Evolutionary conservation across 2,329 filamentous ascomycete species (phyloP).

Genomic region (Ceratocystis eucalypticola): DNA sequence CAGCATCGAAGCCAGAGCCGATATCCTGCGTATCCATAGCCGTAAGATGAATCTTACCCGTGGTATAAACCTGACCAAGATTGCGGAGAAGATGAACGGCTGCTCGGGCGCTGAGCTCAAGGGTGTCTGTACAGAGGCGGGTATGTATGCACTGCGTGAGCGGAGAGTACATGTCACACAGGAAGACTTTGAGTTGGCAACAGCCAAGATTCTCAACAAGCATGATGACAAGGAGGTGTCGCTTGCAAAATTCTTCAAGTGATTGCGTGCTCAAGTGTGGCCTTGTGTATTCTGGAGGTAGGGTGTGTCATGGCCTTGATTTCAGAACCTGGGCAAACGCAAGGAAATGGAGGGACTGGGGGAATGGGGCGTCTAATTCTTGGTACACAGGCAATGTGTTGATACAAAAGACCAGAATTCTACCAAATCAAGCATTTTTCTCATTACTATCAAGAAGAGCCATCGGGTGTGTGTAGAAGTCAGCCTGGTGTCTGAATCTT

Average conservation of each 20-base stretch:
- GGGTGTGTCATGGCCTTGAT: background rate
- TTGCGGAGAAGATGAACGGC: conserved; percentile 99
- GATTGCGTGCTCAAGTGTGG: conserved; percentile 9
- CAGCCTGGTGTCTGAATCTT: background rate
- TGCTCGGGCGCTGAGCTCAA: conserved; percentile 96
- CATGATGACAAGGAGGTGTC: conserved; percentile 97
- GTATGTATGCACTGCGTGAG: conserved; percentile 95
- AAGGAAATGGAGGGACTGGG: background rate
- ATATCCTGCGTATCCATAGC: conserved; percentile 95
- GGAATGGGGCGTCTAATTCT: background rate
- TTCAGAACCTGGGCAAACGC: background rate
- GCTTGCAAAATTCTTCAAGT: conserved; percentile 65
- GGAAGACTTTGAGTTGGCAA: conserved; percentile 96
- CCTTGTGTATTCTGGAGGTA: background rate
- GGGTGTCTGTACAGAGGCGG: conserved; percentile 96
- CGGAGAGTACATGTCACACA: conserved; percentile 95
- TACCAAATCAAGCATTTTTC: conserved; percentile 11
- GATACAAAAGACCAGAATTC: conserved; percentile 3
- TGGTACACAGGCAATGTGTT: conserved; percentile 1
- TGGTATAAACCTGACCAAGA: conserved; percentile 95
- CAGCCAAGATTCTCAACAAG: conserved; percentile 98
- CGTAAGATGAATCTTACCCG: conserved; percentile 97
- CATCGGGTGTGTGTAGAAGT: background rate
- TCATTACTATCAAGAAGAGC: background rate
- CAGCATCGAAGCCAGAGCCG: conserved; percentile 87